These are phyloP conservation scores for Pseudonectria buxi DNA, from an alignment of 2,329 filamentous ascomycete genomes.

Conservation along the genomic window DNA sequence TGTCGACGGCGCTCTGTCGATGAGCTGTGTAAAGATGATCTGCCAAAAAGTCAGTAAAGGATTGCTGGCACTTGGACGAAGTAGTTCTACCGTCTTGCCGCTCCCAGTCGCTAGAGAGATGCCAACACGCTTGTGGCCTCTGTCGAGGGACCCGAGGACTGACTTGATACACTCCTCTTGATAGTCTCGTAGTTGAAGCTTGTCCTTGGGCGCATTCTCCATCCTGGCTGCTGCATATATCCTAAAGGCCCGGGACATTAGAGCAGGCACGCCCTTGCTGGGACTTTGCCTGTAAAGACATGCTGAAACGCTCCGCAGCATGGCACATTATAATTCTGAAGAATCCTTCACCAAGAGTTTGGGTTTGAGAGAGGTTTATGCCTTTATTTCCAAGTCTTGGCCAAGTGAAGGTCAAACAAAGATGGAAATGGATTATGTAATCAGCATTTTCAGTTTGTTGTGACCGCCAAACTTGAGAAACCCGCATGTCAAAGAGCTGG, in stretches of 20 bases:
- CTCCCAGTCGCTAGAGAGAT: slow-evolving; percentile 82
- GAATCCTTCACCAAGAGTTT: neutral
- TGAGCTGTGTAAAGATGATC: slow-evolving; percentile 95
- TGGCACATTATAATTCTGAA: slow-evolving; percentile 29
- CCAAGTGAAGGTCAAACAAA: no score
- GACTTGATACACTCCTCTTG: slow-evolving; percentile 89
- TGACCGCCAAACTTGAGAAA: neutral
- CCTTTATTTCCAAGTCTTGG: neutral
- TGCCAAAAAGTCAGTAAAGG: slow-evolving; percentile 27
- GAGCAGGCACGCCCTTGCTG: slow-evolving; percentile 5
- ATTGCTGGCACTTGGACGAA: neutral
- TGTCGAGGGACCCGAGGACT: slow-evolving; percentile 60
- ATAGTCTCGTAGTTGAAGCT: slow-evolving; percentile 67
- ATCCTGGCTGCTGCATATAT: slow-evolving; percentile 16
- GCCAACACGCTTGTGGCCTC: slow-evolving; percentile 72
- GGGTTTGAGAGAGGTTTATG: slow-evolving; percentile 1
- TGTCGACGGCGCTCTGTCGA: slow-evolving; percentile 60
- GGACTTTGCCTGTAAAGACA: slow-evolving; percentile 17
- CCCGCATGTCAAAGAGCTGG: no score
- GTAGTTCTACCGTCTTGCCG: slow-evolving; percentile 67
- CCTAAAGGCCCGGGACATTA: slow-evolving; percentile 10
- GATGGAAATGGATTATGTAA: no score
- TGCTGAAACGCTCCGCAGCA: slow-evolving; percentile 26
- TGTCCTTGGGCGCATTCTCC: slow-evolving; percentile 11
- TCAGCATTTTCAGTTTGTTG: slow-evolving; percentile 1